Conservation (phyloP, 2,329 filamentous ascomycete genomes). For the Scedosporium boydii region DNA sequence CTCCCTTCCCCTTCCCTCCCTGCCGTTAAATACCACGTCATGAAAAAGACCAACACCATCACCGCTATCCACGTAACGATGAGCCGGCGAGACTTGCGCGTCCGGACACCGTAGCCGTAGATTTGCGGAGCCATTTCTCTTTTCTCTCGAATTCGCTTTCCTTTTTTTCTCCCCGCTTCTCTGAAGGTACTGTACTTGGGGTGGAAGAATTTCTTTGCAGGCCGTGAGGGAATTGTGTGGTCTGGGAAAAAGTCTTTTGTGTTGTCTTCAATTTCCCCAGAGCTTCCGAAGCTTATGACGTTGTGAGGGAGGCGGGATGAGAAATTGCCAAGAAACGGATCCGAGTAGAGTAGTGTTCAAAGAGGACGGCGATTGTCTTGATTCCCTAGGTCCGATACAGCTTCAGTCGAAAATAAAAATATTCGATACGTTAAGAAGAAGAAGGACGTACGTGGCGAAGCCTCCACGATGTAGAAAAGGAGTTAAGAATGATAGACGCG, state of each 20-base stretch:
- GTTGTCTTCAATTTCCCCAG: not conserved
- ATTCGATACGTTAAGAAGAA: too few relatives aligned
- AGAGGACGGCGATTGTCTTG: too few relatives aligned
- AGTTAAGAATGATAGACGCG: not conserved
- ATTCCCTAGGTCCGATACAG: too few relatives aligned
- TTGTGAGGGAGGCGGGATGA: not conserved
- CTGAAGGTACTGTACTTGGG: too few relatives aligned
- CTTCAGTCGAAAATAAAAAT: too few relatives aligned
- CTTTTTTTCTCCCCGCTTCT: too few relatives aligned
- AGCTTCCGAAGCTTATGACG: not conserved
- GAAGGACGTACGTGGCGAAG: not conserved
- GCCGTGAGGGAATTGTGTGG: not conserved
- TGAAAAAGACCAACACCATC: not conserved
- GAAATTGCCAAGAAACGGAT: too few relatives aligned
- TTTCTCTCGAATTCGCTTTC: not conserved
- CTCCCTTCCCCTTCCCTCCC: not conserved
- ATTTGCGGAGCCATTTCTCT: not conserved
- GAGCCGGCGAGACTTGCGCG: not conserved
- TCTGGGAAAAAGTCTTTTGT: not conserved
- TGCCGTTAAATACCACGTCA: not conserved
- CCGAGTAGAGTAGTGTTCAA: too few relatives aligned
- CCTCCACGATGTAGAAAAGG: not conserved
- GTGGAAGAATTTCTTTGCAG: not conserved
- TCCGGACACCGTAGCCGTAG: not conserved
- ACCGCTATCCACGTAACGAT: not conserved